A percentile compares a stretch with the other conserved stretches of the same genome.
Evolutionary conservation across 192 early-diverging fungal species (phyloP).

Genomic region (Endogone sp.): DNA sequence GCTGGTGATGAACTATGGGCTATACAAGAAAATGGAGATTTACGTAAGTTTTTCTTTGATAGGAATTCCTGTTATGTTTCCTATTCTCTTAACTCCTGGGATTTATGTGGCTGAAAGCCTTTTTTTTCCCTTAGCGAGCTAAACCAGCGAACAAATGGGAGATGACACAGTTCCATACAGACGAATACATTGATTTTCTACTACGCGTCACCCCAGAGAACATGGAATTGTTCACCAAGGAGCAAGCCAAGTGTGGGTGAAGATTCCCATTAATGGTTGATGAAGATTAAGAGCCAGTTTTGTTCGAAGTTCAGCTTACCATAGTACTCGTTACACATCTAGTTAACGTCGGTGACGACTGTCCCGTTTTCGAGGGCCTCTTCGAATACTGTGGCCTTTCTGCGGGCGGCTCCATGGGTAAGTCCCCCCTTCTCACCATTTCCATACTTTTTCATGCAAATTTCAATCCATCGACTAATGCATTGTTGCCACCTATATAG

Average conservation of each 20-base stretch:
- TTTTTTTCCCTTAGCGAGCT: slow-evolving; percentile 24
- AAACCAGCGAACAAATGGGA: slow-evolving; percentile 55
- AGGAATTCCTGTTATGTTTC: not conserved
- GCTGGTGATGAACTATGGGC: slow-evolving; percentile 87
- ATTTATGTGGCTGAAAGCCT: too few relatives aligned
- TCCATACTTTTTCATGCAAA: not conserved
- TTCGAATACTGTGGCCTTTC: slow-evolving; percentile 94
- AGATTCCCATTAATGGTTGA: slow-evolving; percentile 5
- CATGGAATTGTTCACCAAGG: slow-evolving; percentile 60
- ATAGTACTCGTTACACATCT: too few relatives aligned
- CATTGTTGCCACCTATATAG: slow-evolving; percentile 22
- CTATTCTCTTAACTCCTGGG: not conserved
- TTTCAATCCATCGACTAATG: not conserved
- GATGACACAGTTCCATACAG: slow-evolving; percentile 92
- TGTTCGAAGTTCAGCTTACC: too few relatives aligned
- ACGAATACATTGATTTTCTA: slow-evolving; percentile 89
- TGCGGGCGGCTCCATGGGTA: slow-evolving; percentile 88
- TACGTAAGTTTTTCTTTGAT: slow-evolving; percentile 41
- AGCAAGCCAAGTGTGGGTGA: slow-evolving; percentile 59
- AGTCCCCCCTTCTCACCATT: not conserved
- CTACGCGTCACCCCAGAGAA: slow-evolving; percentile 74
- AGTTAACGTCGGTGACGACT: slow-evolving; percentile 89
- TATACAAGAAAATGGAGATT: slow-evolving; percentile 91
- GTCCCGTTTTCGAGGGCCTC: slow-evolving; percentile 94
- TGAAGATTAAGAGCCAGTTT: not conserved